These are phyloP conservation scores for Saccharomycopsis sp. DNA, from an alignment of 805 yeast genomes.

Conservation along the genomic window DNA sequence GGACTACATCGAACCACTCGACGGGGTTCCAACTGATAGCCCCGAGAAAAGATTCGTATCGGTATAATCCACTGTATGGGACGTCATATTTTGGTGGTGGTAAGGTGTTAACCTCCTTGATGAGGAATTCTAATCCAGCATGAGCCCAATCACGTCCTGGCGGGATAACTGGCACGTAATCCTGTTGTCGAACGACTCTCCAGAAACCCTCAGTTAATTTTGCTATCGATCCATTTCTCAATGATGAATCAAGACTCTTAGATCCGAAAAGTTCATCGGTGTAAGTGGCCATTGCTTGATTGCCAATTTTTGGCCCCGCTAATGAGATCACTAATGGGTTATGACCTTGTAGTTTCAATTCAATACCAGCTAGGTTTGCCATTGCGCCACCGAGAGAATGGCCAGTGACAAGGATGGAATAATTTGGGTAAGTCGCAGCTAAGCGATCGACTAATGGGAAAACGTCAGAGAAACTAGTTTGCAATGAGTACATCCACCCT, in stretches of 20 bases:
- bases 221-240: slow-evolving; percentile 26
- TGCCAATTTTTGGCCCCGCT: slow-evolving; percentile 64
- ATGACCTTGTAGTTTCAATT: slow-evolving; percentile 46
- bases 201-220: slow-evolving; percentile 34
- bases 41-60: slow-evolving; percentile 14
- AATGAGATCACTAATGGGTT: slow-evolving; percentile 49
- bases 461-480: slow-evolving; percentile 33
- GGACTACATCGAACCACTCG: slow-evolving; percentile 11
- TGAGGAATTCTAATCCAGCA: slow-evolving; percentile 46
- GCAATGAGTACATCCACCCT: slow-evolving; percentile 50
- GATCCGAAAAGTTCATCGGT: slow-evolving; percentile 45
- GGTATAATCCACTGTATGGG: slow-evolving; percentile 23
- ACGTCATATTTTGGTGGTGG: slow-evolving; percentile 30
- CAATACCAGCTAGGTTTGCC: slow-evolving; percentile 57
- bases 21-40: slow-evolving; percentile 8
- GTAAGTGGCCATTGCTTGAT: slow-evolving; percentile 41
- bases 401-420: slow-evolving; percentile 50
- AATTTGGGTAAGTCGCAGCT: slow-evolving; percentile 35
- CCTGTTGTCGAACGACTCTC: slow-evolving; percentile 52
- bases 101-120: slow-evolving; percentile 30
- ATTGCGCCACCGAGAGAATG: slow-evolving; percentile 77
- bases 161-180: slow-evolving; percentile 55
- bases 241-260: slow-evolving; percentile 25
- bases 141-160: slow-evolving; percentile 37
- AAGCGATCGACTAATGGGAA: slow-evolving; percentile 32